Conservation (phyloP, 805 yeast genomes). For the Wickerhamiella parazyma region DNA sequence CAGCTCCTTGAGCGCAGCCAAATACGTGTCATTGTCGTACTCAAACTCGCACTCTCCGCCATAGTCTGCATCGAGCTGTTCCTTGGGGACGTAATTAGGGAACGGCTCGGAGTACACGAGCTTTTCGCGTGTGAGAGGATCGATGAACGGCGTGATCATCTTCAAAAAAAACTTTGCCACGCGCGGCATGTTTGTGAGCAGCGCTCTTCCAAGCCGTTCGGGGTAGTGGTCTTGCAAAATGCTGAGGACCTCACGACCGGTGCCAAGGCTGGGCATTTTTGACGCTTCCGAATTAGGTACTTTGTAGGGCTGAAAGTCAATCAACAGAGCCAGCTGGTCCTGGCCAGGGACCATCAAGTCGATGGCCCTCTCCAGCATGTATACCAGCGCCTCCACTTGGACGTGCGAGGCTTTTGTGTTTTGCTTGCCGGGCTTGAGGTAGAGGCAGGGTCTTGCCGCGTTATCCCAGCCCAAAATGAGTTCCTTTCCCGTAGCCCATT, state of each 20-base stretch:
- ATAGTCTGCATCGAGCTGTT: constrained; percentile 69
- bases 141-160: constrained; percentile 88
- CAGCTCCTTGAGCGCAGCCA: constrained; percentile 55
- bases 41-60: constrained; percentile 80
- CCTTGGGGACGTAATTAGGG: constrained; percentile 62
- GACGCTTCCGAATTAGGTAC: constrained; percentile 35
- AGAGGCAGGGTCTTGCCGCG: constrained; percentile 81
- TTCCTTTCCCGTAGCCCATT: constrained; percentile 86
- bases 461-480: constrained; percentile 83
- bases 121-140: constrained; percentile 88
- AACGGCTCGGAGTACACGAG: constrained; percentile 85
- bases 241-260: constrained; percentile 82
- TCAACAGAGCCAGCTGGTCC: constrained; percentile 78
- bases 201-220: constrained; percentile 86
- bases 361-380: constrained; percentile 80
- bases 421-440: constrained; percentile 88
- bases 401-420: constrained; percentile 80
- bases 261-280: constrained; percentile 76
- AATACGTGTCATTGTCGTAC: constrained; percentile 66
- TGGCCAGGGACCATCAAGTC: constrained; percentile 96
- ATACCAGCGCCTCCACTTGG: constrained; percentile 94
- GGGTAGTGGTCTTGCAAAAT: constrained; percentile 96
- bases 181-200: constrained; percentile 86
- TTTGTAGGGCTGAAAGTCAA: constrained; percentile 78
- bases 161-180: constrained; percentile 85